These are phyloP conservation scores for Phaffia tasmanica DNA, from an alignment of 768 basidiomycete genomes.

Conservation along the genomic window DNA sequence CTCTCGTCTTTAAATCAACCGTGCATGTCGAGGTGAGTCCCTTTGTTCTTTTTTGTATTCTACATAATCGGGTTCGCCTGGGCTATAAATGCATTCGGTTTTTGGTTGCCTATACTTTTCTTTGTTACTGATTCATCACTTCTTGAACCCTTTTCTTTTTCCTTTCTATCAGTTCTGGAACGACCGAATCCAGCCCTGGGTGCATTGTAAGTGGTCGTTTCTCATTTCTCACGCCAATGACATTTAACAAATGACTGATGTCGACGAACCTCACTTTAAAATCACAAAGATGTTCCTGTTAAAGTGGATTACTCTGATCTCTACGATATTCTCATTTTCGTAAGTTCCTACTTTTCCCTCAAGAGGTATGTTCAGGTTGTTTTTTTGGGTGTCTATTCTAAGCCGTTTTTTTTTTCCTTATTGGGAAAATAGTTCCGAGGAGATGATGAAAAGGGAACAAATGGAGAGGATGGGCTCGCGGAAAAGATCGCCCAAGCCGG, in stretches of 20 bases:
- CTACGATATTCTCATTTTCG: conserved; percentile 58
- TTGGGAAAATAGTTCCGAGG: conserved; percentile 5
- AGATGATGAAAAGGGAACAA: conserved; percentile 35
- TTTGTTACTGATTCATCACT: not conserved
- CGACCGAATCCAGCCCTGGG: conserved; percentile 54
- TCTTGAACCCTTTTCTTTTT: not conserved
- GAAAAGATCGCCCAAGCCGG: conserved; percentile 50
- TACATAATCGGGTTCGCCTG: not conserved
- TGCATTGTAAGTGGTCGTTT: conserved; percentile 43
- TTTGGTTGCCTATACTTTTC: not conserved
- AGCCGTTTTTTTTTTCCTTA: not conserved
- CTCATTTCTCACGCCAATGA: no score
- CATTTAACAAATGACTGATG: no score
- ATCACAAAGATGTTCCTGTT: conserved; percentile 47
- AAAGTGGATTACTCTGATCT: conserved; percentile 54
- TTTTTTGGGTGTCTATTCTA: not conserved
- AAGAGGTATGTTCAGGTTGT: no score
- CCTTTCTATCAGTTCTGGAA: conserved; percentile 34
- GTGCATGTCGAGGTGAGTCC: not conserved
- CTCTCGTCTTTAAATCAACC: not conserved
- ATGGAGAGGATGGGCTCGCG: conserved; percentile 52
- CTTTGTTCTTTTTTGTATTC: not conserved
- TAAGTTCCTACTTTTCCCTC: not conserved
- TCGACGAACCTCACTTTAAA: no score
- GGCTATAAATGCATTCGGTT: no score